Evolutionary conservation across 352 stramenopile species (phyloP).

Genomic region (Phytophthora capsici): DNA sequence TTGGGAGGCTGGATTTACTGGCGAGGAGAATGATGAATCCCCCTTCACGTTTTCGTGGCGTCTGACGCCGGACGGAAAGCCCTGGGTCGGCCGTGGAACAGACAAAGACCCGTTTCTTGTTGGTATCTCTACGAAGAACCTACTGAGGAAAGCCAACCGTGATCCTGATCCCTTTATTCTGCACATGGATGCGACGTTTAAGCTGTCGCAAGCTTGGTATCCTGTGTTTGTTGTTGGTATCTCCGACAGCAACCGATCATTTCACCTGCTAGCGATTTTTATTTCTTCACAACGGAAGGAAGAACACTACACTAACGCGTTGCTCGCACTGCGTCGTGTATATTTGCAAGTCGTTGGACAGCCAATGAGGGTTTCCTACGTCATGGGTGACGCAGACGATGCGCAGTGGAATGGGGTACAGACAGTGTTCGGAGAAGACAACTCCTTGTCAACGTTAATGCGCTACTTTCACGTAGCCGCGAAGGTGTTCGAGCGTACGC

Average conservation of each 20-base stretch:
- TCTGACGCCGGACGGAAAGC: background rate
- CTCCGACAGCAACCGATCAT: slow-evolving; percentile 21
- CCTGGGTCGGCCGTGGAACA: background rate
- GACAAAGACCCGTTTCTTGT: background rate
- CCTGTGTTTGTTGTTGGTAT: slow-evolving; percentile 23
- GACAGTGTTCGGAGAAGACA: background rate
- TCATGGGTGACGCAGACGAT: slow-evolving; percentile 10
- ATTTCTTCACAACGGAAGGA: slow-evolving; percentile 17
- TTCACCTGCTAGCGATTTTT: slow-evolving; percentile 24
- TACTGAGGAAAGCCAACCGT: background rate
- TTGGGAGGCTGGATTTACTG: background rate
- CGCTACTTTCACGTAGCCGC: slow-evolving; percentile 11
- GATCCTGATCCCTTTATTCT: background rate
- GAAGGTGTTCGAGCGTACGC: too few species aligned
- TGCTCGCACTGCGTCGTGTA: slow-evolving; percentile 2
- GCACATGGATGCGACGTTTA: slow-evolving; percentile 28
- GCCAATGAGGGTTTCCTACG: background rate
- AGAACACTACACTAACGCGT: slow-evolving; percentile 3
- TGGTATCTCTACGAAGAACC: background rate
- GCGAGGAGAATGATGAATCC: background rate
- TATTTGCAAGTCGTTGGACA: slow-evolving; percentile 3
- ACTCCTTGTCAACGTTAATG: background rate
- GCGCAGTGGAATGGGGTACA: background rate
- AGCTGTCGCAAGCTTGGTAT: slow-evolving; percentile 23
- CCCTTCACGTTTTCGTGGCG: slow-evolving; percentile 2